Evolutionary conservation across 2,329 filamentous ascomycete species (phyloP), one percentile per base, ranked within the genome.

Genomic region (Drechslerella dactyloides): DNA sequence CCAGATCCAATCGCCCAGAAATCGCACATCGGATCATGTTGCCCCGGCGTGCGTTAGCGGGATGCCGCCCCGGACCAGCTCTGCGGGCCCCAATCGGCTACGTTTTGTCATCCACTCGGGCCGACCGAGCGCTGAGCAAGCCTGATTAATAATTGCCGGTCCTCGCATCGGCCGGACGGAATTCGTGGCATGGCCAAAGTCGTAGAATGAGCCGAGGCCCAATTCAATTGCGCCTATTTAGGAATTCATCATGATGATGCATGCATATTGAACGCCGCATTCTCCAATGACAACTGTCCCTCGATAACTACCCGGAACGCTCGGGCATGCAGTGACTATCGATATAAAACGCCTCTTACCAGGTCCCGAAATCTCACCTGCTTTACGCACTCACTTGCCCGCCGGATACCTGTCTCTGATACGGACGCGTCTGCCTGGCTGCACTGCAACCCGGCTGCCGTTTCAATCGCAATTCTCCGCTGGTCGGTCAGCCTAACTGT

Each of bases 181-280:
- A n/a, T n/a, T n/a, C n/a, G n/a, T 13, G 13, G n/a, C 37, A 42
- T 15, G 11, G 37, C 46, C 53, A 44, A 48, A 17, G 11, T 15
- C 2, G 13, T 10, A 19, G 21, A 62, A 54, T 62, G 48, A 62
- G 50, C 58, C 58, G 58, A 62, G 58, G 58, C 24, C 58, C 13
- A 62, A 61, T 42, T 61, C 11, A 48, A 33, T 21, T 46, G 19
- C 11, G n/a, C n/a, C 37, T 6, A 48, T 53, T 23, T 17, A 17
- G 50, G n/a, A 30, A 27, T 15, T 42, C 37, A 15, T 13, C 5
- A 42, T 42, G 33, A 13, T 13, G 37, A 17, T 42, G 11, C n/a
- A 17, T 17, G 8, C 27, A 8, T 4, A 33, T 4, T 33, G 27
- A 33, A 33, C 27, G 27, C 3, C 27, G 27, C 27, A 33, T 33